phyloP scores from a whole-genome alignment of 768 basidiomycete species.

The Leucocoprinus birnbaumii region DNA sequence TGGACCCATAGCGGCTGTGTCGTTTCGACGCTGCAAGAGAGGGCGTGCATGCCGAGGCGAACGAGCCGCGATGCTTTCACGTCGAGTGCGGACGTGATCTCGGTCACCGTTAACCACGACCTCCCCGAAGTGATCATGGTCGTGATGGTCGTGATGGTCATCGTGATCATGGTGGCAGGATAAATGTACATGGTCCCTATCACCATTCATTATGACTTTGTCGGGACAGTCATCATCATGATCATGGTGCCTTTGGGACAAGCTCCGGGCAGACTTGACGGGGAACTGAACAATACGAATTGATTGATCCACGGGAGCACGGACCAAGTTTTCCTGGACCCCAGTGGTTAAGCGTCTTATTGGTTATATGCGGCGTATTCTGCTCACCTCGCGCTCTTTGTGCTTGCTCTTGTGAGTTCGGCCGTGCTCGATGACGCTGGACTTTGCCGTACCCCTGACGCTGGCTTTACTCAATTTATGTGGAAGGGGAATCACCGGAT shows the following conservation, averaged over 20 bases:
- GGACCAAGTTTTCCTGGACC: background rate
- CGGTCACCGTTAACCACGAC: background rate
- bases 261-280: background rate
- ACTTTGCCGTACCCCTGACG: background rate
- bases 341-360: background rate
- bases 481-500: conserved; percentile 3
- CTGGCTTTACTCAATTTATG: background rate
- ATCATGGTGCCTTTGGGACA: background rate
- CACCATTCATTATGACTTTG: conserved; percentile 2
- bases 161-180: background rate
- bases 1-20: background rate
- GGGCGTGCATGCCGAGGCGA: conserved; percentile 5
- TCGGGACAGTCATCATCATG: conserved; percentile 2
- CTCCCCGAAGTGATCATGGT: background rate
- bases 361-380: background rate
- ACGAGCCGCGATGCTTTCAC: background rate
- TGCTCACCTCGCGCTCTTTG: background rate
- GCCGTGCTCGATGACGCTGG: background rate
- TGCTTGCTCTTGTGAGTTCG: background rate
- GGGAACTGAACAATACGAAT: background rate
- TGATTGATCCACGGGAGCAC: background rate
- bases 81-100: conserved; percentile 1
- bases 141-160: background rate
- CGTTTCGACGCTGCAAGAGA: background rate
- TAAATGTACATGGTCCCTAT: background rate